Evolutionary conservation across 192 early-diverging fungal species (phyloP).

Genomic region (Coemansia sp.): DNA sequence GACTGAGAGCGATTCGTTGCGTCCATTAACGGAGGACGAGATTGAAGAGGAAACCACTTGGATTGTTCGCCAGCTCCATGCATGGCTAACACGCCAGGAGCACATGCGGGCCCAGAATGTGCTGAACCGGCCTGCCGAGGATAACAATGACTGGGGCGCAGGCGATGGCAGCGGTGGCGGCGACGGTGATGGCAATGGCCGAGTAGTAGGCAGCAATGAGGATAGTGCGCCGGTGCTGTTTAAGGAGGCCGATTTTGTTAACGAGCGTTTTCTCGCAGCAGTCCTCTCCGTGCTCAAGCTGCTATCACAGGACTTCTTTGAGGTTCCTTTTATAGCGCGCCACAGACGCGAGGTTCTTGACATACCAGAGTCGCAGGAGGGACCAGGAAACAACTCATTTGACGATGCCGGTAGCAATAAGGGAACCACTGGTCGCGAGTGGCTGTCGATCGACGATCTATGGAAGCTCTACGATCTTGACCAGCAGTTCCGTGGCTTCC

Average conservation of each 20-base stretch:
- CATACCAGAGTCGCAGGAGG: slow-evolving; percentile 18
- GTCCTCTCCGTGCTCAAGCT: slow-evolving; percentile 67
- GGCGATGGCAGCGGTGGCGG: slow-evolving; percentile 1
- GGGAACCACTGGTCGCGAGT: slow-evolving; percentile 49
- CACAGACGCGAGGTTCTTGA: slow-evolving; percentile 88
- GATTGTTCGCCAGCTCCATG: slow-evolving; percentile 52
- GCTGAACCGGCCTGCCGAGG: not conserved
- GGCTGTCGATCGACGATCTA: slow-evolving; percentile 69
- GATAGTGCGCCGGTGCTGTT: slow-evolving; percentile 18
- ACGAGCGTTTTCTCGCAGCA: slow-evolving; percentile 51
- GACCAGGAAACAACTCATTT: slow-evolving; percentile 3
- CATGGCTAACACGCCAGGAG: slow-evolving; percentile 27
- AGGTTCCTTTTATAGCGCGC: slow-evolving; percentile 88
- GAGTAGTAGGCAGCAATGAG: not conserved
- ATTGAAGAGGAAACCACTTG: slow-evolving; percentile 68
- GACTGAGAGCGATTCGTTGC: slow-evolving; percentile 28
- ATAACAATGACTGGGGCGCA: not conserved
- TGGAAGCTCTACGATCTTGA: slow-evolving; percentile 92
- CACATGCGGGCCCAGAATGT: not conserved
- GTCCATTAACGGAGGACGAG: slow-evolving; percentile 59
- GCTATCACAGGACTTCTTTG: slow-evolving; percentile 74
- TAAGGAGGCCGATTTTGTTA: slow-evolving; percentile 42
- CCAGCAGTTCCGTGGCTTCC: slow-evolving; percentile 69
- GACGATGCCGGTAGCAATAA: slow-evolving; percentile 39
- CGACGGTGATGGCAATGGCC: not conserved